Evolutionary conservation across 768 basidiomycete genomes (phyloP).

Genomic region (Lactarius sanguifluus): DNA sequence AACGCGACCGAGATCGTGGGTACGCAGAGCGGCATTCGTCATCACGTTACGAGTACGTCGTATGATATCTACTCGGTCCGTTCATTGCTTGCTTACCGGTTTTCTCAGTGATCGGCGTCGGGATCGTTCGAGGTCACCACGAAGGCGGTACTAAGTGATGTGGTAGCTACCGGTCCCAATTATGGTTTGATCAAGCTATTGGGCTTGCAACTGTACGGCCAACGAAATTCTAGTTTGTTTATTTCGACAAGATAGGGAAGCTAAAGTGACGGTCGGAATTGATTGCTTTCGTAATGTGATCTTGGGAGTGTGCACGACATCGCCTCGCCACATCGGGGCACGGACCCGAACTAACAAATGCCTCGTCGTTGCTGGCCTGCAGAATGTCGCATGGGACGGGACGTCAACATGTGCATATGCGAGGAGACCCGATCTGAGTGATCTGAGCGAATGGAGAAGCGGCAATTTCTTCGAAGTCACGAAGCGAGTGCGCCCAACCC

Average conservation of each 20-base stretch:
- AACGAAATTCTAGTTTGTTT: neutral
- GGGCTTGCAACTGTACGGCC: neutral
- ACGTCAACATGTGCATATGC: conserved; percentile 4
- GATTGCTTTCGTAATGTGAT: conserved; percentile 10
- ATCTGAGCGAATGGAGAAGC: conserved; percentile 6
- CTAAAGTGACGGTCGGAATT: neutral
- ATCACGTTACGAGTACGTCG: conserved; percentile 29
- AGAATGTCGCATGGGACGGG: conserved; percentile 5
- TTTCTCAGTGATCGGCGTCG: conserved; percentile 27
- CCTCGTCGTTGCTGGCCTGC: conserved; percentile 11
- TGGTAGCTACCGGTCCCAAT: neutral
- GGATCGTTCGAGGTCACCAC: conserved; percentile 30
- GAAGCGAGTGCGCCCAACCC: conserved; percentile 5
- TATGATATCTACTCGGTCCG: neutral
- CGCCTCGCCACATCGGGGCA: neutral
- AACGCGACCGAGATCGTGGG: conserved; percentile 65
- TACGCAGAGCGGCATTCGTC: conserved; percentile 50
- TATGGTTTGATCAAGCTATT: neutral
- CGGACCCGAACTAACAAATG: neutral
- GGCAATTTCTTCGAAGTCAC: conserved; percentile 11
- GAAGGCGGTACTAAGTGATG: conserved; percentile 27
- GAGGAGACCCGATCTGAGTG: conserved; percentile 15
- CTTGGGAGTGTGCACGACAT: neutral
- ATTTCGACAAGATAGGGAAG: neutral
- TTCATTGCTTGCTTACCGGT: conserved; percentile 6